These are phyloP conservation scores for Hsuehochloa calcarea DNA, from an alignment of 176 grass and related monocot genomes.

Conservation along the genomic window DNA sequence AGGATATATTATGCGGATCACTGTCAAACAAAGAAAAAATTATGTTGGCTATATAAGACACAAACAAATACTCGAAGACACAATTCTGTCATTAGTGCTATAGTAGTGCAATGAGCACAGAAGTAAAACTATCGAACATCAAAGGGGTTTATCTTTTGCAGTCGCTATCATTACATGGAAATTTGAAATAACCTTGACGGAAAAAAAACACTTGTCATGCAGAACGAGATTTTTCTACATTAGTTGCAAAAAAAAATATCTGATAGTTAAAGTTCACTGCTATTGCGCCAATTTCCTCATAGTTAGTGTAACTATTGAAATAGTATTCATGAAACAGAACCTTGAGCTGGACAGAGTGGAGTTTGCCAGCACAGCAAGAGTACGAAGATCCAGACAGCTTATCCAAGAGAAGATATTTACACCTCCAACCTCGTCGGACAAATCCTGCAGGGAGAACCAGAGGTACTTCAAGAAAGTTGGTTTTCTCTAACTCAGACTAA, in stretches of 20 bases:
- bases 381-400: conserved; percentile 67
- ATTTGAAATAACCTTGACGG: not conserved
- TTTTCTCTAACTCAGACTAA: not conserved
- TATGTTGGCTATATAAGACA: not conserved
- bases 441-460: conserved; percentile 26
- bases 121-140: not conserved
- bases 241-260: not conserved
- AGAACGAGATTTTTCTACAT: not conserved
- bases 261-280: not conserved
- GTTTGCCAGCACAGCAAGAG: conserved; percentile 70
- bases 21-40: conserved; percentile 48
- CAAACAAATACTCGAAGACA: not conserved
- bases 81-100: not conserved
- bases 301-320: not conserved
- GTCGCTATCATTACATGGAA: not conserved
- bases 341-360: conserved; percentile 79
- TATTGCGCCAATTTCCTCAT: not conserved
- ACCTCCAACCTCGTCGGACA: conserved; percentile 5
- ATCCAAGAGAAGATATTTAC: conserved; percentile 73
- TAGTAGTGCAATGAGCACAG: not conserved
- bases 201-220: not conserved
- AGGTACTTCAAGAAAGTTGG: not conserved
- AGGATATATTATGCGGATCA: conserved; percentile 63
- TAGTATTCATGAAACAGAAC: conserved; percentile 37
- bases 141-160: not conserved